Evolutionary conservation across 805 yeast genomes (phyloP), one percentile per base, ranked within the genome.

Genomic region (Saccharomycopsis sp.): DNA sequence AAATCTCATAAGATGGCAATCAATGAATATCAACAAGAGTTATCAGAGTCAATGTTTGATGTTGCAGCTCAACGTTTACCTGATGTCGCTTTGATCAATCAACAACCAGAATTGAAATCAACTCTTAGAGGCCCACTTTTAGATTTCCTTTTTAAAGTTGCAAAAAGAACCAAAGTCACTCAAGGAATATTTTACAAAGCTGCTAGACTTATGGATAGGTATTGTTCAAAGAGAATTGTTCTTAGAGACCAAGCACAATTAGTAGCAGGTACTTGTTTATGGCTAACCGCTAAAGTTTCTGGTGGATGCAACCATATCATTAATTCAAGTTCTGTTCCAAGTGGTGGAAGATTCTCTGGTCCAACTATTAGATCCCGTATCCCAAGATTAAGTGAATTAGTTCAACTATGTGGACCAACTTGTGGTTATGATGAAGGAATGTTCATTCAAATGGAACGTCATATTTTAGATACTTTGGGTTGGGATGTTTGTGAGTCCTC

Each of bases 211-310:
- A 82, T 89, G 46, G 98, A 89, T 58, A 73, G 96, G 46, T 89
- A 89, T 62, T 83, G 95, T 56, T 81, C 95, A 39, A 81, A 79
- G 52, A 69, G 97, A 51, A 76, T 87, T 5, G 92, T 88, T 1
- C 70, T 82, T 48, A 74, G 79, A 49, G 88, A 83, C 43, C 97
- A 88, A 60, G 78, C 85, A 46, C 96, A 88, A 59, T 68, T 89
- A 40, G 89, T 89, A 9, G 86, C 94, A 25, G 82, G 94, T 46
- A 85, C 95, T 3, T 85, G 95, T 46, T 63, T 89, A 27, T 89
- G 97, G 96, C 71, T 89, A 25, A 85, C 95, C 2, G 79, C 95
- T 20, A 89, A 89, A 58, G 69, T 78, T n/a, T 73, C 72, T 52
- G 85, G 85, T 36, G 85, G 85, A 29, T 77, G 79, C 57, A 75